phyloP scores from a whole-genome alignment of 2,329 filamentous ascomycete genomes.

The Stagonosporopsis cucurbitacearum region DNA sequence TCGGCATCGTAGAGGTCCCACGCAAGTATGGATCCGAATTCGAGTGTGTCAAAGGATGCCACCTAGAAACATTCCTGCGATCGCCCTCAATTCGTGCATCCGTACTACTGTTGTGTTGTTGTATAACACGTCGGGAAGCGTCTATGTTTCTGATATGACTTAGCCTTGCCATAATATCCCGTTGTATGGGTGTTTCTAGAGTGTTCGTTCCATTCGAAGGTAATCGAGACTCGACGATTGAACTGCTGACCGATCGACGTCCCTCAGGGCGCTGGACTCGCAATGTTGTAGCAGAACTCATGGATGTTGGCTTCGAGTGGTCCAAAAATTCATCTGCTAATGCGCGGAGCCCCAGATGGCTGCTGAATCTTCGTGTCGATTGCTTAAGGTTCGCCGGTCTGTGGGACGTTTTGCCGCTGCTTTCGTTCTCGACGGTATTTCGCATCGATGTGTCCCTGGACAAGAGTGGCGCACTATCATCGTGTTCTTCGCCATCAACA shows the following conservation, averaged over 20 bases:
- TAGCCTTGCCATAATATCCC: background rate
- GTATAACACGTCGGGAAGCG: background rate
- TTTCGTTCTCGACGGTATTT: background rate
- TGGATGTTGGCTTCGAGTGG: background rate
- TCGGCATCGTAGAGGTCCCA: background rate
- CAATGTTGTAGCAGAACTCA: background rate
- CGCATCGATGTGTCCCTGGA: background rate
- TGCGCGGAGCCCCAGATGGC: background rate
- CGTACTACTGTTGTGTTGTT: background rate
- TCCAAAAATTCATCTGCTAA: background rate
- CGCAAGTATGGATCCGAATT: constrained; percentile 13
- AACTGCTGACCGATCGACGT: constrained; percentile 21
- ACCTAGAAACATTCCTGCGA: background rate
- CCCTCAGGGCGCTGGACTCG: background rate
- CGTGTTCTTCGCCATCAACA: background rate
- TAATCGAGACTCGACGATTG: constrained; percentile 13
- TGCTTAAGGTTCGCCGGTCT: background rate
- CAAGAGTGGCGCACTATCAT: background rate
- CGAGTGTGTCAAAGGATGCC: constrained; percentile 3
- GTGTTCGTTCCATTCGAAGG: constrained; percentile 15
- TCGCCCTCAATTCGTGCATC: background rate
- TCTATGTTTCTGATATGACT: background rate
- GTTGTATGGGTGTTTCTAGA: background rate
- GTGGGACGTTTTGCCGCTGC: too few relatives aligned
- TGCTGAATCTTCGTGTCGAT: background rate